Evolutionary conservation across 2,329 filamentous ascomycete genomes (phyloP), one percentile per base, ranked within the genome.

Genomic region (Penicillium sp.): DNA sequence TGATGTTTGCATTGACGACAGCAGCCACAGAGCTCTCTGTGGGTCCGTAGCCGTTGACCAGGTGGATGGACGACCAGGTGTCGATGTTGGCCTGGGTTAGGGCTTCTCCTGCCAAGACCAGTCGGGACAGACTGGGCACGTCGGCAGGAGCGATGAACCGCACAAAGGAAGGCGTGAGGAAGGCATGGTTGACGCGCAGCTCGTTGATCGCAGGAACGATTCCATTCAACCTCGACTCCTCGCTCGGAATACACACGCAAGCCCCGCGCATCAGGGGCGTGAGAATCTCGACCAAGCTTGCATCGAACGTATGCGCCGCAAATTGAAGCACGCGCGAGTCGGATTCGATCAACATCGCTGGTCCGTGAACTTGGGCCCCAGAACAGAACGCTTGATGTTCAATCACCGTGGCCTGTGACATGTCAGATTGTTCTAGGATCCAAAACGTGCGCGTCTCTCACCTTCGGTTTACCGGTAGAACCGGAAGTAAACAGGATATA

Each of bases 381-480:
- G 84, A 83, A 1, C 83, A 79, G 14, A 85, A 77, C 0, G 84
- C 80, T 0, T 74, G 72, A 62, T 89, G 87, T 11, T 81, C 82
- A 59, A 87, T 81, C 49, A 86, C 79, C n/a, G 86, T 81, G 3
- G 84, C 86, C 72, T 75, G 54, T 3, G 14, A 12, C 9, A 21
- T 59, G 88, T 86, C 1, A 80, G 82, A 52, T 86, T 83, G 4
- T 35, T 35, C 14, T 35, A 2, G 16, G 5, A 65, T 47, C 21
- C 89, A 24, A 79, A 74, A 73, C 96, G 92, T 30, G 90, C 90
- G 28, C 96, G 79, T 2, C 83, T 80, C 21, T 86, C 79, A 4
- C 85, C 56, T 83, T 83, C 1, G 70, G 70, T 2, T 67, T 69
- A 21, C 78, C 79, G 0, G 81, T 81, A 3, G 81, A 81, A 0